Conservation (phyloP, 1,284 basidiomycete genomes). For the Trametes pubescens region DNA sequence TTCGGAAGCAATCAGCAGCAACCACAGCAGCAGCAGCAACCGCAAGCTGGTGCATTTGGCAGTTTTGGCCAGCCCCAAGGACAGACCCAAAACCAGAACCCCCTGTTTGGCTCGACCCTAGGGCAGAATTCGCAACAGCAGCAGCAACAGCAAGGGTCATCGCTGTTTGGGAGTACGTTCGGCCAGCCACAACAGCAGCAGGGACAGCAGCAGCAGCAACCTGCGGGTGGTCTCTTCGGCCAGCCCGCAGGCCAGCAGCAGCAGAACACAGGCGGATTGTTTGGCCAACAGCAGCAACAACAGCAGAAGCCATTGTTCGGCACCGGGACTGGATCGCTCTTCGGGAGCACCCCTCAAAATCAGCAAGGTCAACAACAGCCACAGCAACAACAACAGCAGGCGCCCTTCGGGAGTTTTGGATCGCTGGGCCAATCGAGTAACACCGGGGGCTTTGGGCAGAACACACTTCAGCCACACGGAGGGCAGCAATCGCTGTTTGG, state of each 20-base stretch:
- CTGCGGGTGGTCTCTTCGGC: constrained; percentile 26
- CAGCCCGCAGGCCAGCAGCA: constrained; percentile 30
- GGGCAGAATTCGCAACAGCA: constrained; percentile 43
- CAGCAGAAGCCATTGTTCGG: constrained; percentile 30
- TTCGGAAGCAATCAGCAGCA: constrained; percentile 42
- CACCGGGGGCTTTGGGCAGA: constrained; percentile 7
- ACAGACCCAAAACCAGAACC: constrained; percentile 21
- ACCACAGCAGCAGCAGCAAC: constrained; percentile 32
- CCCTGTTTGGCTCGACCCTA: constrained; percentile 41
- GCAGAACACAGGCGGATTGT: constrained; percentile 26
- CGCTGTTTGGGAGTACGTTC: constrained; percentile 46
- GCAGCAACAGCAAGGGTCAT: constrained; percentile 34
- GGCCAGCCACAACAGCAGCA: constrained; percentile 45
- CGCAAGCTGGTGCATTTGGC: constrained; percentile 43
- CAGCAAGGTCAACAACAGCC: constrained; percentile 31
- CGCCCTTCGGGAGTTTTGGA: constrained; percentile 27
- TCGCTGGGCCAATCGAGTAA: background rate
- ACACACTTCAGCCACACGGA: constrained; percentile 24
- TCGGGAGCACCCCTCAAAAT: constrained; percentile 27
- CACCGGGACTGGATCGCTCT: constrained; percentile 18
- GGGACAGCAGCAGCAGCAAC: constrained; percentile 26
- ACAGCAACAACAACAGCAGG: constrained; percentile 29
- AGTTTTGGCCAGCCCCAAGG: constrained; percentile 33
- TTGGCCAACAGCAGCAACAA: constrained; percentile 33
- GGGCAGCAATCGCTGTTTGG: constrained; percentile 31